phyloP scores from a whole-genome alignment of 2,329 filamentous ascomycete species.

The Botryotinia calthae region DNA sequence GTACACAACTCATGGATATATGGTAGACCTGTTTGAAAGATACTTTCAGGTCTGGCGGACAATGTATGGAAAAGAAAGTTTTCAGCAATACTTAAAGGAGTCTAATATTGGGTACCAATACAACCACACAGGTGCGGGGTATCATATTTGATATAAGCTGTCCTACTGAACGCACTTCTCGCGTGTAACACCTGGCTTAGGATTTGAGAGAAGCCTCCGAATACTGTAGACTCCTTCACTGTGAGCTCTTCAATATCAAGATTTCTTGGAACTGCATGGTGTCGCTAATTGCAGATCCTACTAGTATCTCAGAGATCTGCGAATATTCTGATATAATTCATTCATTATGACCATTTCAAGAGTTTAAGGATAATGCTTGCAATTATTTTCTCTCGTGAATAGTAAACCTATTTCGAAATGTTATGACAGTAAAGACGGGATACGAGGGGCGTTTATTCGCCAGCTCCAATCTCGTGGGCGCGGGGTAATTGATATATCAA shows the following conservation, averaged over 20 bases:
- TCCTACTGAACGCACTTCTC: neutral
- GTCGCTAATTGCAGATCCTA: neutral
- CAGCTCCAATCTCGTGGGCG: neutral
- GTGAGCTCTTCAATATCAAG: neutral
- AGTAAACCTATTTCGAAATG: neutral
- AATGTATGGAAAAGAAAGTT: neutral
- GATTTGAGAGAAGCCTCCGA: neutral
- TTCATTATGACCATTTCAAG: too few relatives aligned
- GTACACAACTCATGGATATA: neutral
- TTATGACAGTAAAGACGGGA: neutral
- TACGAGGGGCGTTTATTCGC: neutral
- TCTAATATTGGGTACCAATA: constrained; percentile 6
- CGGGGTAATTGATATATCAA: neutral
- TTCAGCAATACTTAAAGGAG: neutral
- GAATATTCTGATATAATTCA: neutral
- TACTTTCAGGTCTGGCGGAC: neutral
- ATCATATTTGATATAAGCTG: constrained; percentile 4
- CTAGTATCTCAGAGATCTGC: neutral
- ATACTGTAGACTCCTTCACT: neutral
- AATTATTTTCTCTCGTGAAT: neutral
- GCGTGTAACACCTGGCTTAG: neutral
- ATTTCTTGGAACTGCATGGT: neutral
- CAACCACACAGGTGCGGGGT: constrained; percentile 8
- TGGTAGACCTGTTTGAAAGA: neutral
- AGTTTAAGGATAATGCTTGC: neutral